phyloP scores from a whole-genome alignment of 768 basidiomycete species.

The Phanerochaete sordida region DNA sequence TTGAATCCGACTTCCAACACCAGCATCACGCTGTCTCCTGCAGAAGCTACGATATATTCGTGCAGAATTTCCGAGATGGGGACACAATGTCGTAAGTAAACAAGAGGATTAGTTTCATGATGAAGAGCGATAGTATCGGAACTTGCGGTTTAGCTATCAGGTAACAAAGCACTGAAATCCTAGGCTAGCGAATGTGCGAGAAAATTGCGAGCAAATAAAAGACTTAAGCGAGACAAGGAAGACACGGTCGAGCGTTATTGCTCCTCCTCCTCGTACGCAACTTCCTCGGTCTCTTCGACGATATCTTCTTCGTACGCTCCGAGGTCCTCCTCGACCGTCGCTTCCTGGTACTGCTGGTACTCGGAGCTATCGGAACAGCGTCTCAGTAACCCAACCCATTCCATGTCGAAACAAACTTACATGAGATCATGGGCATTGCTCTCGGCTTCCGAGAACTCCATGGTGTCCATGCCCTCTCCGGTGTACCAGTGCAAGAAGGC shows the following conservation, averaged over 20 bases:
- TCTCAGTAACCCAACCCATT: slow-evolving; percentile 3
- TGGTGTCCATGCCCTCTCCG: slow-evolving; percentile 83
- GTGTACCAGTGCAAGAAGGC: slow-evolving; percentile 93
- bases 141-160: neutral
- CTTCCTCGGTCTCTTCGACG: slow-evolving; percentile 24
- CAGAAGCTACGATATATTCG: neutral
- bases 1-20: too few relatives aligned
- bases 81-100: neutral
- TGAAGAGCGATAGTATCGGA: too few relatives aligned
- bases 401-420: slow-evolving; percentile 41
- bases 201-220: neutral
- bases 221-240: neutral
- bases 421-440: slow-evolving; percentile 79
- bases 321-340: slow-evolving; percentile 41
- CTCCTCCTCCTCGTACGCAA: slow-evolving; percentile 14
- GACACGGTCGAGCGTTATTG: slow-evolving; percentile 22
- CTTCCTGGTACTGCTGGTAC: slow-evolving; percentile 83
- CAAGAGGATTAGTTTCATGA: too few relatives aligned
- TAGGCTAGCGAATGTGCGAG: neutral
- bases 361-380: slow-evolving; percentile 55
- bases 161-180: neutral
- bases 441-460: slow-evolving; percentile 87
- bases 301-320: slow-evolving; percentile 25
- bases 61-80: neutral
- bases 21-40: neutral